Conservation (phyloP, 2,329 filamentous ascomycete species). For the Diplodia corticola region DNA sequence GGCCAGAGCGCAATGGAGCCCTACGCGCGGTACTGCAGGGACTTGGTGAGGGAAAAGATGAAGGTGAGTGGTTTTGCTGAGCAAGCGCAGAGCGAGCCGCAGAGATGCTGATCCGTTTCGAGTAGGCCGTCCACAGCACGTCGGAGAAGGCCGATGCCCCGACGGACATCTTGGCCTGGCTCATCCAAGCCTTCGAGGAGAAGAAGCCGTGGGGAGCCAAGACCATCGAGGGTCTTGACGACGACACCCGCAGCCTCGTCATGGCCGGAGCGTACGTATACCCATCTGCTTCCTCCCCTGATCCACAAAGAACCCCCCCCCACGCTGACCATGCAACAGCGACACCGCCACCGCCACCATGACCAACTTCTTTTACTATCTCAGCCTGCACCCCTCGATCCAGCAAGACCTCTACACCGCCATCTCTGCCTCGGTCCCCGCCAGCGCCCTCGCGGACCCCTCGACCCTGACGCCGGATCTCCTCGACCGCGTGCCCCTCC, state of each 20-base stretch:
- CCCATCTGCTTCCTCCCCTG: not conserved
- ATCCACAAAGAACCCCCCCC: no score
- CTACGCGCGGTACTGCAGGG: slow-evolving; percentile 7
- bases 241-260: slow-evolving; percentile 14
- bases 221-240: slow-evolving; percentile 4
- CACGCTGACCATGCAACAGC: slow-evolving; percentile 25
- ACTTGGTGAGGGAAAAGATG: slow-evolving; percentile 2
- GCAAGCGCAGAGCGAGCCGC: not conserved
- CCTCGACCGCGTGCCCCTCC: slow-evolving; percentile 32
- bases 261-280: slow-evolving; percentile 14
- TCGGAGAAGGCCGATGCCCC: not conserved
- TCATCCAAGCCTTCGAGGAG: slow-evolving; percentile 16
- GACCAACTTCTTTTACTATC: slow-evolving; percentile 47
- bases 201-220: not conserved
- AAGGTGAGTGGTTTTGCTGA: not conserved
- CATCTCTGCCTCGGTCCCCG: slow-evolving; percentile 38
- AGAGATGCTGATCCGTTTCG: not conserved
- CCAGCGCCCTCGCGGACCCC: slow-evolving; percentile 44
- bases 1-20: slow-evolving; percentile 23
- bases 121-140: not conserved
- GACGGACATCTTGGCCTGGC: slow-evolving; percentile 1
- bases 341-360: slow-evolving; percentile 49
- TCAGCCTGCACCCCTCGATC: slow-evolving; percentile 41
- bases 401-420: slow-evolving; percentile 37
- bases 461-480: slow-evolving; percentile 24